Conservation (phyloP, 331 rosid genomes). For the Pyracantha coccinea region DNA sequence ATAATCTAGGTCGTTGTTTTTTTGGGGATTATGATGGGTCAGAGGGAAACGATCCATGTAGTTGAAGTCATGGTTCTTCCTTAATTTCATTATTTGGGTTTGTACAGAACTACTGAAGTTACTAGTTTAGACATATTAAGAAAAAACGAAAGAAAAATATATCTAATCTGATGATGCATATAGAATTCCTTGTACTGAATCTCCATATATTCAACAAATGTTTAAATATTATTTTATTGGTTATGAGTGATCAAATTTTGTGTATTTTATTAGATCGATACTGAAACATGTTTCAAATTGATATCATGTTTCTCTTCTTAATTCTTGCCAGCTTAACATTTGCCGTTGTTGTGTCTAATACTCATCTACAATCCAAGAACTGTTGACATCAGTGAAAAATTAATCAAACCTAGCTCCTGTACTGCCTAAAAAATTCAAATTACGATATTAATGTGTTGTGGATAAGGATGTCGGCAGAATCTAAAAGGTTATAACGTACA, state of each 20-base stretch:
- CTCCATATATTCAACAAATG: too few species aligned
- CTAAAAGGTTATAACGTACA: background rate
- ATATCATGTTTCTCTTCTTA: background rate
- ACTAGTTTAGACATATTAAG: background rate
- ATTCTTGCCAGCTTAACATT: background rate
- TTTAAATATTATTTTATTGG: background rate
- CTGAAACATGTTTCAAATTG: background rate
- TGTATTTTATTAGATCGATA: background rate
- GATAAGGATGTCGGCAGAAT: background rate
- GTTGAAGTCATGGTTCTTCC: constrained; percentile 15
- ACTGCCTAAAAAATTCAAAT: background rate
- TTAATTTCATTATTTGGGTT: background rate
- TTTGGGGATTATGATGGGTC: constrained; percentile 3
- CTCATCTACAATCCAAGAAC: background rate
- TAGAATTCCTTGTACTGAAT: background rate
- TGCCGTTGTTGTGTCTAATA: background rate
- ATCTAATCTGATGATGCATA: background rate
- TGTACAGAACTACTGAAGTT: constrained; percentile 5
- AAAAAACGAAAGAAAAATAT: background rate
- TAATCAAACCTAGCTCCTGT: background rate
- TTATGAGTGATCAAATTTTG: background rate
- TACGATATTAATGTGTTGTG: background rate
- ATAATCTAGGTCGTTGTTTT: constrained; percentile 5
- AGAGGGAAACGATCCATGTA: constrained; percentile 8
- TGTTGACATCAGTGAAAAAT: background rate